phyloP scores from a whole-genome alignment of 2,329 filamentous ascomycete species.

The Botryosphaeria agaves region DNA sequence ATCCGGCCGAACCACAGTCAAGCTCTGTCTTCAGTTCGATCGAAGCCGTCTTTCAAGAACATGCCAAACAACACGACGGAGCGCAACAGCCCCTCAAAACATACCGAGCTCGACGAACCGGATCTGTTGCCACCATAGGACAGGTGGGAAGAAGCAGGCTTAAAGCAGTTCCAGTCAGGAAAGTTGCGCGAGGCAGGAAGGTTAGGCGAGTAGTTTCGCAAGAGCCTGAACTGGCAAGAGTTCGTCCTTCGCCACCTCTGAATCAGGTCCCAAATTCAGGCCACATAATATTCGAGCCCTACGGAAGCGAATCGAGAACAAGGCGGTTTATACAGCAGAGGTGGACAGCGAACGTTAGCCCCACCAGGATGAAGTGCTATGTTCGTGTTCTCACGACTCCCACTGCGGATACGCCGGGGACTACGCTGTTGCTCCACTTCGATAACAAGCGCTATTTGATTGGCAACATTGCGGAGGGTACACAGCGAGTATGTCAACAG shows the following conservation, averaged over 20 bases:
- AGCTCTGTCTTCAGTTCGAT: background rate
- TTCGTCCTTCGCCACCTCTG: too few species aligned
- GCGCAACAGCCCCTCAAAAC: too few species aligned
- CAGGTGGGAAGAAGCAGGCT: too few species aligned
- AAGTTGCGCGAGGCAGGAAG: too few species aligned
- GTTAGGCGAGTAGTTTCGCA: too few species aligned
- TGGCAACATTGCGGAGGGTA: conserved; percentile 67
- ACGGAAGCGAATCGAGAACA: background rate
- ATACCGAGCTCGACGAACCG: too few species aligned
- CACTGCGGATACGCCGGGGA: conserved; percentile 75
- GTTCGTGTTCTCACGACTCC: conserved; percentile 66
- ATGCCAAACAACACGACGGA: background rate
- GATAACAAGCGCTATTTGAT: conserved; percentile 73
- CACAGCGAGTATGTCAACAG: conserved; percentile 59
- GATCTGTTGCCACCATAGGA: too few species aligned
- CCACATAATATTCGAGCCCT: background rate
- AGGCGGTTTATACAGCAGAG: background rate
- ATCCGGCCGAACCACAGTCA: background rate
- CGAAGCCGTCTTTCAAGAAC: background rate
- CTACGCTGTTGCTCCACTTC: conserved; percentile 60
- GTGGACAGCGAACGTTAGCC: background rate
- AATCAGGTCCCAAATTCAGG: background rate
- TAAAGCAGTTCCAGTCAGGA: too few species aligned
- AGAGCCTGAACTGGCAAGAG: too few species aligned
- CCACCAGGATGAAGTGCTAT: conserved; percentile 46